Percentiles rank a stretch among this genome's conserved stretches.
phyloP scores from a whole-genome alignment of 2,329 filamentous ascomycete genomes.

The Aureobasidium leucospermi region DNA sequence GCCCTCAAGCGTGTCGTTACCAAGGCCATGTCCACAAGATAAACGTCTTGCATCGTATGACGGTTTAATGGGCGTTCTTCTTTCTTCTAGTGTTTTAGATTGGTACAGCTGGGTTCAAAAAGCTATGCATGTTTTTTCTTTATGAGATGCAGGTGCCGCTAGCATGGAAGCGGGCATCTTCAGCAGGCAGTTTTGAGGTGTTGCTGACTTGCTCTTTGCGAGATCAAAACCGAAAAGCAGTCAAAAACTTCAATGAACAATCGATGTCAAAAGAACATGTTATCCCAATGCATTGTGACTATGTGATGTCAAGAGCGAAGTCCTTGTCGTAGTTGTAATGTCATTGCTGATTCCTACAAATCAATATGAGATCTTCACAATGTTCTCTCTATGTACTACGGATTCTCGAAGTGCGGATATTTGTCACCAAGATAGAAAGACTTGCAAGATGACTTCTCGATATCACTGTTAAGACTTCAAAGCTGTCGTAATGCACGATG shows the following conservation, averaged over 20 bases:
- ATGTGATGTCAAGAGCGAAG: neutral
- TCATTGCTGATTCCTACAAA: neutral
- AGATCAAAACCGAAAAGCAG: constrained; percentile 10
- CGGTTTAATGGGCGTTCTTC: constrained; percentile 18
- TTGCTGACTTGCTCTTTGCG: constrained; percentile 3
- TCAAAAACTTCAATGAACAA: constrained; percentile 12
- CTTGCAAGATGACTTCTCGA: too few relatives aligned
- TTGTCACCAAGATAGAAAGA: neutral
- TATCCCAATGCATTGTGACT: neutral
- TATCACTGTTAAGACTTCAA: neutral
- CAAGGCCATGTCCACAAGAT: constrained; percentile 52
- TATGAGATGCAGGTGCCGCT: constrained; percentile 7
- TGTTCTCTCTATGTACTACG: neutral
- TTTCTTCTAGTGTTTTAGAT: constrained; percentile 16
- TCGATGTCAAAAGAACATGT: constrained; percentile 5
- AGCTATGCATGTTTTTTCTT: constrained; percentile 14
- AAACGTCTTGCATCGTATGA: constrained; percentile 18
- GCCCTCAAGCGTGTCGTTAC: constrained; percentile 96
- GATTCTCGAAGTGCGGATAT: neutral
- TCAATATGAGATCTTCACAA: too few relatives aligned
- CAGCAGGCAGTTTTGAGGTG: constrained; percentile 8
- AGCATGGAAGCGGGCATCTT: constrained; percentile 6
- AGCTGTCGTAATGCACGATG: neutral
- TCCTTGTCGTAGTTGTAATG: neutral
- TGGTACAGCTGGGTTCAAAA: constrained; percentile 15